phyloP scores from a whole-genome alignment of 2,329 filamentous ascomycete species.

The Trichoderma sp. region DNA sequence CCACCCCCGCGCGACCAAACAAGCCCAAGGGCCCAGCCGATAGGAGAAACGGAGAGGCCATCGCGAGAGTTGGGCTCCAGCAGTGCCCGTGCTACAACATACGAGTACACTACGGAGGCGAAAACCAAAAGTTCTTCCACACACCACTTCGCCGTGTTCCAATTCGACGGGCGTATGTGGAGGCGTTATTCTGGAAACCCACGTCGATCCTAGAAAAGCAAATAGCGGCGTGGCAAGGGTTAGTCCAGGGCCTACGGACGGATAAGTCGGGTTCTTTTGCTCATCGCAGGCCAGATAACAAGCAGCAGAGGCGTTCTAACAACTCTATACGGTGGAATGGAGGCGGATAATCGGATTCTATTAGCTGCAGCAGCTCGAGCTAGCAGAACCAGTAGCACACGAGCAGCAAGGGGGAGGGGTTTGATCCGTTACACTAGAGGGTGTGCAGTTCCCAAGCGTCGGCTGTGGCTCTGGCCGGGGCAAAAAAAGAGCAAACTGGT shows the following conservation, averaged over 20 bases:
- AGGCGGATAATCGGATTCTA: neutral
- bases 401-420: neutral
- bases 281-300: conserved; percentile 6
- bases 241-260: neutral
- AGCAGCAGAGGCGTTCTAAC: conserved; percentile 4
- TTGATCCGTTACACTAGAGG: neutral
- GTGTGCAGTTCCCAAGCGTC: neutral
- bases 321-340: conserved; percentile 19
- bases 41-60: conserved; percentile 18
- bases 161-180: conserved; percentile 11
- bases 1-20: conserved; percentile 15
- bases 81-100: neutral
- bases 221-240: conserved; percentile 8
- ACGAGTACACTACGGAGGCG: neutral
- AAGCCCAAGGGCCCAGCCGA: conserved; percentile 1
- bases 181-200: conserved; percentile 13
- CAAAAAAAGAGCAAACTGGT: neutral
- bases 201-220: conserved; percentile 14
- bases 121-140: conserved; percentile 23
- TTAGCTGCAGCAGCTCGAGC: neutral
- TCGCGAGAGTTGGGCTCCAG: neutral
- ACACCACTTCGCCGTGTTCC: neutral
- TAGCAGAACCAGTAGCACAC: neutral
- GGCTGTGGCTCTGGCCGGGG: neutral
- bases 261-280: conserved; percentile 28